Base-by-base conservation (phyloP, 2,329 filamentous ascomycete species). In the Pseudodiploospora longispora region DNA sequence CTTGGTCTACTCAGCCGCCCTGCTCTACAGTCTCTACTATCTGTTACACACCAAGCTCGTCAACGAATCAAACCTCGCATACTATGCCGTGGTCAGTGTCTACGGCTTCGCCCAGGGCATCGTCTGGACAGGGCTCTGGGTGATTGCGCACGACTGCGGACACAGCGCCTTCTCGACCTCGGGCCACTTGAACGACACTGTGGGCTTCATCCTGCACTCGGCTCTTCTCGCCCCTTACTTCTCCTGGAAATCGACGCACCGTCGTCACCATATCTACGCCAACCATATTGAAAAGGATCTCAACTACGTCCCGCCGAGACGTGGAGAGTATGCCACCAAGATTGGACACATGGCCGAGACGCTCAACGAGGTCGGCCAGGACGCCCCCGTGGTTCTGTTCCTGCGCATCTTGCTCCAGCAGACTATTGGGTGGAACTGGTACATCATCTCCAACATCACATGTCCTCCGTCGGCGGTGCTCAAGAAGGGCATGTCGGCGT, bases 401-500 rank as follows among this genome's bases (percentile, higher is more conserved):
- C 30, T 40, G 10, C 27, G 29, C 6, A 29, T 40, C 38, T 9
- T 40, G 27, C 38, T 40, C 27, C 38, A 40, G 27, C 38, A 40
- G 32, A 12, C 32, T 9, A 12, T 34, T 34, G 32, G 32, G 12
- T 34, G 32, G 32, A 34, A 34, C 19, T 64, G 70, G 38, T 85
- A 85, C 61, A 71, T 85, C 29, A 57, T 83, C 38, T 69, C 78
- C 59, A 82, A 85, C 61, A 69, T 57, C 73, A 75, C 47, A 3
- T 37, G 40, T 27, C 40, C 40, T 10, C 9, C 19, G 9, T 31
- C 29, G 6, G 46, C 47, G 10, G 44, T 45, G 4, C 34, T 43
- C 33, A 40, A 40, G 33, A 30, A 27, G 4, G 38, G 40, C 10
- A 42, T 33, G 10, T 38, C 34, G n/a, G 64, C 61, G 59, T 50